Evolutionary conservation across 306 rosid genomes (phyloP), one percentile per base, ranked within the genome.

Genomic region (Inga laurina): DNA sequence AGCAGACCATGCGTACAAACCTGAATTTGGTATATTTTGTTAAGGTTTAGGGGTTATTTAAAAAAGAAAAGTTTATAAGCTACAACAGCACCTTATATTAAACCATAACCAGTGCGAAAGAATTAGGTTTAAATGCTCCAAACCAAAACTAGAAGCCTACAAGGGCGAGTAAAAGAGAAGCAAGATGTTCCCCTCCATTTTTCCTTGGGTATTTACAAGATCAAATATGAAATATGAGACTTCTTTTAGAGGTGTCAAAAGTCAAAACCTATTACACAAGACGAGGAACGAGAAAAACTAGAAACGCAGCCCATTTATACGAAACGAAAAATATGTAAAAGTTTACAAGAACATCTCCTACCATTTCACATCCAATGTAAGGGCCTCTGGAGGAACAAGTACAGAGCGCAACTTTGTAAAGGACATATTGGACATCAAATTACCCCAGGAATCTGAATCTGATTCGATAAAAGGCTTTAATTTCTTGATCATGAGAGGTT

Each of bases 321-420:
- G 56, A 78, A 30, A 76, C 24, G 51, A 79, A 48, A 66, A 43
- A 72, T 81, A 83, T 56, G 46, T 54, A 75, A 86, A 78, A 86
- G 75, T 68, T 71, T 80, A 87, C 89, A 87, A 73, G 64, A 45
- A 82, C 76, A 72, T 81, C 77, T 67, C 79, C 89, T 96, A 93
- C 99, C 97, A 96, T 85, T 93, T 92, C 78, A 96, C 90, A 87
- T 90, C 99, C 82, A 96, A 85, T 15, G 99, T 96, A 35, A 96
- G 90, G 45, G 99, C 91, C 80, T 93, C 98, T 0, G 98, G 83
- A 49, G 97, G 93, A 76, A 92, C 92, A 72, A 93, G 94, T 57
- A 89, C 79, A 39, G 97, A 91, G 41, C 90, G 88, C 61, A 90
- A 84, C 78, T 91, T 88, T 22, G 98, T 91, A 79, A 90, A 94